Evolutionary conservation across 2,329 filamentous ascomycete species (phyloP), one percentile per base, ranked within the genome.

Genomic region (Daldinia sp.): DNA sequence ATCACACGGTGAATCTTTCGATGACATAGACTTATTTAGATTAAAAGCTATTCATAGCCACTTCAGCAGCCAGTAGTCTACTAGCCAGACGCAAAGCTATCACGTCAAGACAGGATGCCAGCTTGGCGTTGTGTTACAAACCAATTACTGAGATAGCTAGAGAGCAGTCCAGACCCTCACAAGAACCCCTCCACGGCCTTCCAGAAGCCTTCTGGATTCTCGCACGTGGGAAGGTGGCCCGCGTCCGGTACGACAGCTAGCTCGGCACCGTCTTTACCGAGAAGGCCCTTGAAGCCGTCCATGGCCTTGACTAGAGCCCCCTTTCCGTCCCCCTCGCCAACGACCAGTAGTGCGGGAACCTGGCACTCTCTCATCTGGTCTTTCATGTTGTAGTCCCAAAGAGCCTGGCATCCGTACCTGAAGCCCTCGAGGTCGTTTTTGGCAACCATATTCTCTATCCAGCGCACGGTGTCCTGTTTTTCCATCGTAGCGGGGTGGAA

Each of bases 181-280:
- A 93, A 72, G 70, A 92, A 92, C 7, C 78, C 82, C 46, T 83
- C 81, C 2, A 95, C 82, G 51, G 88, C 87, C 30, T 86, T 81
- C 77, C 90, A 90, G 77, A 94, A 94, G 3, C 85, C 88, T 63
- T 83, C 80, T 0, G 92, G 90, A 72, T 88, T 87, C 80, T 97
- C 93, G 54, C 89, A 89, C 92, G 97, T 97, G 0, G 93, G 93
- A 75, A 97, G 80, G 82, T 97, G 93, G 0, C 93, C 93, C 0
- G 93, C 89, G 7, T 85, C 82, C 0, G 92, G 87, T 9, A 97
- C 87, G 64, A 92, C 79, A 77, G 86, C 88, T 71, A 94, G 85
- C 65, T 88, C 84, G 0, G 85, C 86, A 0, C 86, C 87, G 0
- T 79, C 77, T 9, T 82, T 78, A 0, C 90, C 90, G 46, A 93